These are phyloP conservation scores for Ilyonectria sp. DNA, from an alignment of 2,329 filamentous ascomycete species.

Conservation along the genomic window DNA sequence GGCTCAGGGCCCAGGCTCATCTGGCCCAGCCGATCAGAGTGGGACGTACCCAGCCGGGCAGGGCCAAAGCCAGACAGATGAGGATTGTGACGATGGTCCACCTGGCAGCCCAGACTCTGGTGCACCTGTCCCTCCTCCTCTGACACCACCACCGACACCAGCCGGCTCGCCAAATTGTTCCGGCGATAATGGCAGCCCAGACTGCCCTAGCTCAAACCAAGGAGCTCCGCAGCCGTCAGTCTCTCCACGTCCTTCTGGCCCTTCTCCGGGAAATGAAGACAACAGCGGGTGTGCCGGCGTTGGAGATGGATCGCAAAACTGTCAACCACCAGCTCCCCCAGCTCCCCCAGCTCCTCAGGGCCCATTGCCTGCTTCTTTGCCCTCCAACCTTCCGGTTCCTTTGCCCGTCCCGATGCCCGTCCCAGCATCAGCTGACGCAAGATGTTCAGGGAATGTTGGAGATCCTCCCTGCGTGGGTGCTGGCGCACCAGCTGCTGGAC, in stretches of 20 bases:
- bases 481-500: background rate
- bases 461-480: background rate
- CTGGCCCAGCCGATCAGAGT: constrained; percentile 1
- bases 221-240: background rate
- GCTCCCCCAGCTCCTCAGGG: too few species aligned
- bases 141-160: background rate
- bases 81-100: constrained; percentile 24
- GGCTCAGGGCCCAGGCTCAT: constrained; percentile 10
- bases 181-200: constrained; percentile 2
- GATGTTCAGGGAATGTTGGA: background rate
- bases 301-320: constrained; percentile 6
- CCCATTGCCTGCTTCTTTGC: background rate
- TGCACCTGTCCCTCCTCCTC: background rate
- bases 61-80: background rate
- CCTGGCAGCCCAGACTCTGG: constrained; percentile 1
- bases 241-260: background rate
- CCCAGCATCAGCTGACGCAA: background rate
- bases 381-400: background rate
- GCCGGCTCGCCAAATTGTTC: constrained; percentile 18
- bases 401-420: constrained; percentile 6
- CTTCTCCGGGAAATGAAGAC: background rate
- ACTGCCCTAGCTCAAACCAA: constrained; percentile 17
- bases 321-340: constrained; percentile 6
- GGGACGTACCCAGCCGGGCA: background rate
- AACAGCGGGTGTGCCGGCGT: constrained; percentile 2